Evolutionary conservation across 2,329 filamentous ascomycete genomes (phyloP).

Genomic region (Fusarium illudens): DNA sequence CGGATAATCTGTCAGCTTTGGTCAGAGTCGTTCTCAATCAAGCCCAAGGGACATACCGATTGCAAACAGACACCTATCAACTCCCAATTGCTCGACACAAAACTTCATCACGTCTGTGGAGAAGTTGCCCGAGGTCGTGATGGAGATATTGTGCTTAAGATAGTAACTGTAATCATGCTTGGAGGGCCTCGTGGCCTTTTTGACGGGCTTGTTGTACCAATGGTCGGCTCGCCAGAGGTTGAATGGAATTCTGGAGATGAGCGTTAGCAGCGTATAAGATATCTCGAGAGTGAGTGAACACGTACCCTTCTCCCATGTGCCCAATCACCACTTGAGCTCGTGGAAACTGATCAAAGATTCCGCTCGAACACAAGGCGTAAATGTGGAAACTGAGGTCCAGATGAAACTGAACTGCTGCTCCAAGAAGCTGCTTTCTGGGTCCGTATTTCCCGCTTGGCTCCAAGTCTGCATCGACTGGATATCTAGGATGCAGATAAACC

Average conservation of each 20-base stretch:
- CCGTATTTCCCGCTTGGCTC: background rate
- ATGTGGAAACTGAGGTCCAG: constrained; percentile 15
- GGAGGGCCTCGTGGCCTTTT: constrained; percentile 4
- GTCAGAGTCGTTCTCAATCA: too few species aligned
- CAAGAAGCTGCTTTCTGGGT: constrained; percentile 4
- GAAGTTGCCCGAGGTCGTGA: constrained; percentile 18
- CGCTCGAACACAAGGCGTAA: constrained; percentile 20
- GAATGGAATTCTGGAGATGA: background rate
- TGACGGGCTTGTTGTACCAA: constrained; percentile 9
- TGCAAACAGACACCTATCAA: constrained; percentile 10
- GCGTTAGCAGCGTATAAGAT: background rate
- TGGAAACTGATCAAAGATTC: constrained; percentile 14
- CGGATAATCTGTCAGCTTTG: background rate
- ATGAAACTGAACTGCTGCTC: constrained; percentile 11
- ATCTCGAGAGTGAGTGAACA: background rate
- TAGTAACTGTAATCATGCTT: constrained; percentile 12
- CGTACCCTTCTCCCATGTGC: constrained; percentile 24
- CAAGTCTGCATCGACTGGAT: background rate
- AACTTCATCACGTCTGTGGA: constrained; percentile 1
- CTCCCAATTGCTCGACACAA: background rate
- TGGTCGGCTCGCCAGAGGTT: constrained; percentile 18
- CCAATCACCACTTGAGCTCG: constrained; percentile 6
- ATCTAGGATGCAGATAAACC: constrained; percentile 19
- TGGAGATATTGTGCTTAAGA: constrained; percentile 10
- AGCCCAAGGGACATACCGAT: constrained; percentile 1